Evolutionary conservation across 169 alveolate species (phyloP).

Genomic region (Theileria annulata): DNA sequence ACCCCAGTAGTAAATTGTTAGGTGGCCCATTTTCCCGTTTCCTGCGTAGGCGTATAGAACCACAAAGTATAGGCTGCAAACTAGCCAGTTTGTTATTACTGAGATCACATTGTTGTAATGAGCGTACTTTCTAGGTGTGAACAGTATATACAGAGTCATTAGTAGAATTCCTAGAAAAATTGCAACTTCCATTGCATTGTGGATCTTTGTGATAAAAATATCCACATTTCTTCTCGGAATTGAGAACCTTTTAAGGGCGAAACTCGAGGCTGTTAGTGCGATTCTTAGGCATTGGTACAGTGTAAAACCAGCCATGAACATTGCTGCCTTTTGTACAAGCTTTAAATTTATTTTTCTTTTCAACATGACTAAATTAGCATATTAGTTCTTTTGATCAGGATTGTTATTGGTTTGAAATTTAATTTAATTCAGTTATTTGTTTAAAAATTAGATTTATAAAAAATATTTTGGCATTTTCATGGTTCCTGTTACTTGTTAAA

Average conservation of each 20-base stretch:
- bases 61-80: slow-evolving; percentile 2
- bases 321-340: slow-evolving; percentile 10
- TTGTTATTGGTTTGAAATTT: not conserved
- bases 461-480: too few species aligned
- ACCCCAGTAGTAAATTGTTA: slow-evolving; percentile 31
- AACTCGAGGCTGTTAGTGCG: slow-evolving; percentile 28
- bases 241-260: slow-evolving; percentile 21
- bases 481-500: too few species aligned
- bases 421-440: not conserved
- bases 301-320: slow-evolving; percentile 25
- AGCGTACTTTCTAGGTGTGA: not conserved
- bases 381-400: not conserved
- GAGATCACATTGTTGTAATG: not conserved
- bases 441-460: not conserved
- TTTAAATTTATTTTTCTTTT: not conserved
- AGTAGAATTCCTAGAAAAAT: slow-evolving; percentile 14
- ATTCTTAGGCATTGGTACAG: slow-evolving; percentile 19
- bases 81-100: slow-evolving; percentile 19
- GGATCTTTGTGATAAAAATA: slow-evolving; percentile 30
- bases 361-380: not conserved
- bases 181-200: slow-evolving; percentile 30
- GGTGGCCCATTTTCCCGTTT: slow-evolving; percentile 22
- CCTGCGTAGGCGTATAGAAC: not conserved
- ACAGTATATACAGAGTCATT: not conserved
- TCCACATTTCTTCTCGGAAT: slow-evolving; percentile 23